phyloP scores from a whole-genome alignment of 1,139 yeast genomes.

The Candida sp. region DNA sequence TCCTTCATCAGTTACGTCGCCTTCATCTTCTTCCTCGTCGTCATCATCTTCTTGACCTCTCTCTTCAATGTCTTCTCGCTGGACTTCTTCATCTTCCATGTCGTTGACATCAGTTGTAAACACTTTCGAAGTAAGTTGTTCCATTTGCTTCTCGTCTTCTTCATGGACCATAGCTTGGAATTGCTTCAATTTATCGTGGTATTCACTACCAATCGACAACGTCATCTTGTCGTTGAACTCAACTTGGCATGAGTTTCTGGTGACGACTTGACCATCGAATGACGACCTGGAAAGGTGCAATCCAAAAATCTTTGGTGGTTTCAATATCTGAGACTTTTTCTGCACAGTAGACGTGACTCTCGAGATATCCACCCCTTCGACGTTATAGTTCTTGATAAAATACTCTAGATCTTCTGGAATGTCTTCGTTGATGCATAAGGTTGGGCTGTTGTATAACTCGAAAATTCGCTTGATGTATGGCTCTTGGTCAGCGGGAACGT shows the following conservation, averaged over 20 bases:
- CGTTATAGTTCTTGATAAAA: constrained; percentile 50
- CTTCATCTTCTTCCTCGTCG: constrained; percentile 27
- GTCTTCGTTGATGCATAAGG: constrained; percentile 65
- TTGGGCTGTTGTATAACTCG: constrained; percentile 29
- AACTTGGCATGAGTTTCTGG: constrained; percentile 80
- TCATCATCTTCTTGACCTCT: constrained; percentile 38
- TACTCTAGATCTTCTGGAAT: constrained; percentile 45
- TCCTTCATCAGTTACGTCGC: constrained; percentile 23
- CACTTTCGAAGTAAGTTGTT: constrained; percentile 25
- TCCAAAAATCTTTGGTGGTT: constrained; percentile 73
- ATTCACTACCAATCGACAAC: constrained; percentile 52
- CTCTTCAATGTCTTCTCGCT: constrained; percentile 45
- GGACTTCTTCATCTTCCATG: constrained; percentile 50
- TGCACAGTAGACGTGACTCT: constrained; percentile 65
- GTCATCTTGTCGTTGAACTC: constrained; percentile 61
- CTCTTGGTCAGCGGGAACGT: constrained; percentile 18
- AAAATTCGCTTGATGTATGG: constrained; percentile 28
- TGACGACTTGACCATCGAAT: constrained; percentile 69
- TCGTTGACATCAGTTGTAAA: constrained; percentile 49
- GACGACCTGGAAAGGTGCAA: constrained; percentile 86
- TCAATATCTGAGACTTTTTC: constrained; percentile 62
- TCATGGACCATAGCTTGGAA: constrained; percentile 28
- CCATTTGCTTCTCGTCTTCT: constrained; percentile 19
- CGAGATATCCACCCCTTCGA: constrained; percentile 47
- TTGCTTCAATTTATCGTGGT: constrained; percentile 40